Evolutionary conservation across 805 yeast genomes (phyloP).

Genomic region (Starmerella powellii): DNA sequence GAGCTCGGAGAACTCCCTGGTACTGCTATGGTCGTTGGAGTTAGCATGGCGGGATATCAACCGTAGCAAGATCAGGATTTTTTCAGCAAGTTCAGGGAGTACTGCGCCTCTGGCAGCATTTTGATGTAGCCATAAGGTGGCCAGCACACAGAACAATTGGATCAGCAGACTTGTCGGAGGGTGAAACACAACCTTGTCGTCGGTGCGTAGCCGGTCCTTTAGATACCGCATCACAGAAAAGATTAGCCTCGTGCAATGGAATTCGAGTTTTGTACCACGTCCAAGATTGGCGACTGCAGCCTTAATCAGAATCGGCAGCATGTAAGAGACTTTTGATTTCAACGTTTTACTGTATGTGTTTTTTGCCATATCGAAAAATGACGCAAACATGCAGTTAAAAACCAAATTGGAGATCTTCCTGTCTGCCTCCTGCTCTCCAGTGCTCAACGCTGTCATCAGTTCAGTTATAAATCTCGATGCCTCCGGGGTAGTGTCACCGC

Average conservation of each 20-base stretch:
- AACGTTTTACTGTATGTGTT: neutral
- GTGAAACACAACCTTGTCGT: neutral
- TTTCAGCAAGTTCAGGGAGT: too few relatives aligned
- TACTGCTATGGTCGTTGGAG: too few relatives aligned
- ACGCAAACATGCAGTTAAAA: neutral
- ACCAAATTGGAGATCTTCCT: neutral
- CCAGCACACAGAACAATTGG: neutral
- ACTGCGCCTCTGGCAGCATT: too few relatives aligned
- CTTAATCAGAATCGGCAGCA: conserved; percentile 4
- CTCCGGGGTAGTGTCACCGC: neutral
- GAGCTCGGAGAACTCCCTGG: too few relatives aligned
- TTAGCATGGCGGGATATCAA: too few relatives aligned
- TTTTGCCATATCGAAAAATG: neutral
- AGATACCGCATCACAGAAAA: neutral
- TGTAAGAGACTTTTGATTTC: conserved; percentile 1
- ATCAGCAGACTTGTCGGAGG: neutral
- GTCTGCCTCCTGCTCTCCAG: neutral
- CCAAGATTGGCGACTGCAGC: conserved; percentile 1
- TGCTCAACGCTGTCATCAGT: neutral
- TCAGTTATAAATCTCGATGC: neutral
- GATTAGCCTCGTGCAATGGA: neutral
- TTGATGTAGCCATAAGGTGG: neutral
- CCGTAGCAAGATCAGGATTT: too few relatives aligned
- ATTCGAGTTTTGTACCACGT: neutral
- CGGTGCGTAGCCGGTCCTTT: neutral